phyloP scores from a whole-genome alignment of 352 stramenopile species.

The Globisporangium uncinulatum region DNA sequence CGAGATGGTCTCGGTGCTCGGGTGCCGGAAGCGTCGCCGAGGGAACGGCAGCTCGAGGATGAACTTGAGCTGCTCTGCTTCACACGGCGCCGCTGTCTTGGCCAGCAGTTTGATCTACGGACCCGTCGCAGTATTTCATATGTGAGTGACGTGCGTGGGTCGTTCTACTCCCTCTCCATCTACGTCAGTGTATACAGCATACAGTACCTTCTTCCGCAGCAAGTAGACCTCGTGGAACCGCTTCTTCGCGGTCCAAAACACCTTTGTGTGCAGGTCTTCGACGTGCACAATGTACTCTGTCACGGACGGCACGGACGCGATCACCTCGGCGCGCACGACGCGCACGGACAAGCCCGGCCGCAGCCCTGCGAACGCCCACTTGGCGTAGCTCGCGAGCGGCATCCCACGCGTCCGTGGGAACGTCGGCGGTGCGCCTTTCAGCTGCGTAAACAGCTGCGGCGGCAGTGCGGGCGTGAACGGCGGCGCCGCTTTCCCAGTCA shows the following conservation, averaged over 20 bases:
- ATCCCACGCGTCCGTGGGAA: conserved; percentile 27
- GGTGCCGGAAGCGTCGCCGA: conserved; percentile 43
- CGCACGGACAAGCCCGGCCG: conserved; percentile 66
- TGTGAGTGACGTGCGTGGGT: no score
- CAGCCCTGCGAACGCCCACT: conserved; percentile 41
- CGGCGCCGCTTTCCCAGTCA: conserved; percentile 7
- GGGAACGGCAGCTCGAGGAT: conserved; percentile 73
- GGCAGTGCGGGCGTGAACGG: conserved; percentile 28
- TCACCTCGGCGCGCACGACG: conserved; percentile 56
- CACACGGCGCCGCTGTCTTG: conserved; percentile 23
- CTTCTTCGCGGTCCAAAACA: conserved; percentile 84
- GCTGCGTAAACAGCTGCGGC: conserved; percentile 48
- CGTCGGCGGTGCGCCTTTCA: conserved; percentile 20
- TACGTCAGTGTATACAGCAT: neutral
- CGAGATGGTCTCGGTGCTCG: conserved; percentile 33
- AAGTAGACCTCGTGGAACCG: conserved; percentile 68
- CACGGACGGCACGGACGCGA: conserved; percentile 45
- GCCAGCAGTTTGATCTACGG: conserved; percentile 38
- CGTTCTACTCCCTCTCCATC: no score
- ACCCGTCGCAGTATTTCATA: neutral
- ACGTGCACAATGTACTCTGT: conserved; percentile 77
- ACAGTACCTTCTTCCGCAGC: conserved; percentile 54
- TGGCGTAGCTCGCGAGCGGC: conserved; percentile 44
- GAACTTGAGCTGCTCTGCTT: conserved; percentile 65
- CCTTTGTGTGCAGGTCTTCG: conserved; percentile 69